Evolutionary conservation across 352 stramenopile genomes (phyloP).

Genomic region (Blastocystis sp.): DNA sequence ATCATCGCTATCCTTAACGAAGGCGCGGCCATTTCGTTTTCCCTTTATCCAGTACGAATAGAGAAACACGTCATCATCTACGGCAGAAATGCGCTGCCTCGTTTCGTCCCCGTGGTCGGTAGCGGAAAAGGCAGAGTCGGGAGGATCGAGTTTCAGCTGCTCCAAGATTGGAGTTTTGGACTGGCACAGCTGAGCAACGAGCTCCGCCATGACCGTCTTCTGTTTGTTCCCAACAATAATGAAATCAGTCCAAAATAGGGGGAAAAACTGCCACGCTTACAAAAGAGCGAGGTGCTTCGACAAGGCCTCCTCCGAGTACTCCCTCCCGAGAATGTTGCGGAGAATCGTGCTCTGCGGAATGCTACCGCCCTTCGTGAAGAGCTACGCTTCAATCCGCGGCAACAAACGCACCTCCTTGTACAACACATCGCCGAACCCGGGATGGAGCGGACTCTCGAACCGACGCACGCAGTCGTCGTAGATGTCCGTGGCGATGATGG

Average conservation of each 20-base stretch:
- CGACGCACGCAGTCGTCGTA: neutral
- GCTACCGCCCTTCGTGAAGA: neutral
- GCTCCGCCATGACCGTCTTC: neutral
- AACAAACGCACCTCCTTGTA: neutral
- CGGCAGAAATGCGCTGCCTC: neutral
- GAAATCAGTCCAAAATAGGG: neutral
- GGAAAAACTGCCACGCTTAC: neutral
- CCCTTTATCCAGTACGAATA: neutral
- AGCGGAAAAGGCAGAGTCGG: neutral
- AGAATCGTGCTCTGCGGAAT: neutral
- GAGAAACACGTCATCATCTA: neutral
- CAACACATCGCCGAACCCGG: neutral
- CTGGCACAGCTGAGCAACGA: neutral
- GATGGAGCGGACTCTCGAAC: neutral
- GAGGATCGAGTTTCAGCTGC: neutral
- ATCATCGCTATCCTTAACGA: neutral
- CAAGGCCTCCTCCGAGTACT: slow-evolving; percentile 6
- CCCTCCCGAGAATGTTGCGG: neutral
- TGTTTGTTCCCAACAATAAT: neutral
- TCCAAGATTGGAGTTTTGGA: neutral
- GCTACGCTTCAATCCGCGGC: neutral
- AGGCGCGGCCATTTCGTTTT: neutral
- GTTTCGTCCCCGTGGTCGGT: neutral
- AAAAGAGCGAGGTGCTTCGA: neutral
- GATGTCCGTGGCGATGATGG: slow-evolving; percentile 4